Evolutionary conservation across 768 basidiomycete species (phyloP).

Genomic region (Termitomyces sp.): DNA sequence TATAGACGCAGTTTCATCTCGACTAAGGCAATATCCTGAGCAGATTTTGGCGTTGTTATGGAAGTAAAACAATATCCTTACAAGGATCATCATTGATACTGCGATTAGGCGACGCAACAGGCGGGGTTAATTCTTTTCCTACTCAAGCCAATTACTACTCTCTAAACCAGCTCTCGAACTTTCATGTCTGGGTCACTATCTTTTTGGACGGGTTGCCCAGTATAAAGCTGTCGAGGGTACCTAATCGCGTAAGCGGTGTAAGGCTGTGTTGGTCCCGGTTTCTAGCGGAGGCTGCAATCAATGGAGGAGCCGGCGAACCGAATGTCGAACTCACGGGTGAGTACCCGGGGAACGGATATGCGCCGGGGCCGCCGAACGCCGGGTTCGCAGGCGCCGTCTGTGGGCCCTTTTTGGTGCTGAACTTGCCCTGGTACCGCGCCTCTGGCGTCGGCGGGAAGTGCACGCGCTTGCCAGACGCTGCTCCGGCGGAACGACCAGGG

Average conservation of each 20-base stretch:
- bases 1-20: too few species aligned
- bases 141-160: background rate
- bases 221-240: conserved; percentile 16
- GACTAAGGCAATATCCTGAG: background rate
- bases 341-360: conserved; percentile 17
- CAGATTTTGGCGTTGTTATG: background rate
- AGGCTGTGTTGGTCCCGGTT: conserved; percentile 11
- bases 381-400: conserved; percentile 16
- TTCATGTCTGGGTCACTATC: conserved; percentile 8
- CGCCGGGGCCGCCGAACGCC: conserved; percentile 1
- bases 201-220: conserved; percentile 15
- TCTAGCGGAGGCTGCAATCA: conserved; percentile 4
- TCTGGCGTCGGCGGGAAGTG: conserved; percentile 9
- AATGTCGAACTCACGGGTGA: conserved; percentile 15
- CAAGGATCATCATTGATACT: background rate
- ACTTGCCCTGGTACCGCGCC: conserved; percentile 6
- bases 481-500: conserved; percentile 2
- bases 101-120: background rate
- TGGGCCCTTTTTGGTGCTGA: conserved; percentile 8
- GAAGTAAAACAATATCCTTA: background rate
- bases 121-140: background rate
- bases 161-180: background rate
- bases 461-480: conserved; percentile 1
- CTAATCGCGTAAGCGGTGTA: conserved; percentile 12
- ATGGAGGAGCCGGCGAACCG: background rate